These are phyloP conservation scores for Diaporthe eres DNA, from an alignment of 2,329 filamentous ascomycete species.

Conservation along the genomic window DNA sequence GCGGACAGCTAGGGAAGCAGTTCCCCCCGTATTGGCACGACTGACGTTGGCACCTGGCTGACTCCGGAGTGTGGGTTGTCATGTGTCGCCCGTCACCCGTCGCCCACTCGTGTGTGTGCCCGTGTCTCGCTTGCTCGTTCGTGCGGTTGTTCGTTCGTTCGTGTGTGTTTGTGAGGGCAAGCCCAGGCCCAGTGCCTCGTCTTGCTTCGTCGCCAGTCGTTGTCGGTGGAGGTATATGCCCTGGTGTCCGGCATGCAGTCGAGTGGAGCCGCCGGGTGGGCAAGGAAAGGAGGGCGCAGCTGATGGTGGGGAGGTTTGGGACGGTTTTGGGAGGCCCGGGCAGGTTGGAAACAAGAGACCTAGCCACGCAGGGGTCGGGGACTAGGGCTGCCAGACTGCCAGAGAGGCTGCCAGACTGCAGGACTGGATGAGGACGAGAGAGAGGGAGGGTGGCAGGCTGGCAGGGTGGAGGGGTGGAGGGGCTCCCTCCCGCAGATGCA, in stretches of 20 bases:
- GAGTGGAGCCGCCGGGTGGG: constrained; percentile 36
- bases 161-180: constrained; percentile 17
- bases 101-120: background rate
- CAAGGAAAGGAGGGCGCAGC: constrained; percentile 41
- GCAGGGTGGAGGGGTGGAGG: constrained; percentile 27
- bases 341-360: constrained; percentile 34
- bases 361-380: constrained; percentile 35
- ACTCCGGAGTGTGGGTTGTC: background rate
- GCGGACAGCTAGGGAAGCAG: constrained; percentile 16
- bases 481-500: constrained; percentile 35
- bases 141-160: background rate
- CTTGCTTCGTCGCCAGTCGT: constrained; percentile 35
- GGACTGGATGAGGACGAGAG: background rate
- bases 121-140: constrained; percentile 5
- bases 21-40: constrained; percentile 18
- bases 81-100: constrained; percentile 15
- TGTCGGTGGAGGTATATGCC: constrained; percentile 33
- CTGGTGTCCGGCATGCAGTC: constrained; percentile 34
- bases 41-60: constrained; percentile 31
- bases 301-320: constrained; percentile 34
- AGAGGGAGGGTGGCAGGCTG: background rate
- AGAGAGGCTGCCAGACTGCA: constrained; percentile 6
- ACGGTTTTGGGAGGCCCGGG: constrained; percentile 9
- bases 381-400: constrained; percentile 28
- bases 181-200: constrained; percentile 28